Conservation (phyloP, 1,139 yeast species). For the Yamadazyma aaseri region DNA sequence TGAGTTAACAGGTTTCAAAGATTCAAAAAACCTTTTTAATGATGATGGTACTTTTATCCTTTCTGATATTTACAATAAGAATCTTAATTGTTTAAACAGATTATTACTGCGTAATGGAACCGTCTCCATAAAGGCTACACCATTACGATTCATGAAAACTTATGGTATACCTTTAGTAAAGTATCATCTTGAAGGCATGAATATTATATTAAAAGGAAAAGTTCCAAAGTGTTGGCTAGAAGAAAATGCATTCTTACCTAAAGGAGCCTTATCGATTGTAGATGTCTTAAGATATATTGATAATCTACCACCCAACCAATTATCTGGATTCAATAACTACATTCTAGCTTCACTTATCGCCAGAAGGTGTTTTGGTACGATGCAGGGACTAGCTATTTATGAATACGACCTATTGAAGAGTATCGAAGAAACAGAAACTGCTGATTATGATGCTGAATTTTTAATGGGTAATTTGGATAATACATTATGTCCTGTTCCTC, state of each 20-base stretch:
- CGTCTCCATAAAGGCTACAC: constrained; percentile 6
- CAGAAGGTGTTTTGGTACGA: constrained; percentile 7
- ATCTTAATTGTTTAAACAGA: constrained; percentile 7
- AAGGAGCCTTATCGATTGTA: constrained; percentile 9
- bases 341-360: constrained; percentile 8
- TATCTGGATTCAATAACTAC: constrained; percentile 3
- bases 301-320: constrained; percentile 1
- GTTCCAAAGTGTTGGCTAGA: constrained; percentile 9
- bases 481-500: constrained; percentile 5
- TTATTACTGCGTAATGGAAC: constrained; percentile 4
- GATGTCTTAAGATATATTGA: constrained; percentile 6
- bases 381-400: constrained; percentile 9
- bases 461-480: constrained; percentile 9
- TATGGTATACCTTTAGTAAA: constrained; percentile 8
- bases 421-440: constrained; percentile 5
- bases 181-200: constrained; percentile 7
- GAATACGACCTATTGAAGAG: constrained; percentile 9
- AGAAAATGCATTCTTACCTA: constrained; percentile 5
- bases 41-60: constrained; percentile 7
- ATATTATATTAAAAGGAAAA: constrained; percentile 4
- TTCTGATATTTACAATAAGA: constrained; percentile 6
- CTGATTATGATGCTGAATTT: constrained; percentile 9
- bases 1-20: not conserved
- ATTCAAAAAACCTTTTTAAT: constrained; percentile 1
- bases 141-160: constrained; percentile 8